phyloP scores from a whole-genome alignment of 345 rosid genomes.

The Moricandia arvensis region DNA sequence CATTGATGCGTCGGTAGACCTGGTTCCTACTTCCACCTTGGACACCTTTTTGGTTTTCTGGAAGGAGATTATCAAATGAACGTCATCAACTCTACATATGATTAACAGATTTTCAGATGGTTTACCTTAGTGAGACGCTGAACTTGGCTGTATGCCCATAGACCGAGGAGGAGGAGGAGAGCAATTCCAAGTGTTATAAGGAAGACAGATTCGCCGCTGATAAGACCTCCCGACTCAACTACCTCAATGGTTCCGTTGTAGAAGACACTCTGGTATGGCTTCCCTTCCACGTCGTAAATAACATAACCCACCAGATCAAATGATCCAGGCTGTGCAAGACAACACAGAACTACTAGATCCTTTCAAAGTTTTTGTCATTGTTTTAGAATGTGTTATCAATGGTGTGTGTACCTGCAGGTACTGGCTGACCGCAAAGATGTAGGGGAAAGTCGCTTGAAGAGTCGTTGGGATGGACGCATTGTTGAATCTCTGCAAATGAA shows the following conservation, averaged over 20 bases:
- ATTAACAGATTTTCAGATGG: not conserved
- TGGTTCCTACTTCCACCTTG: constrained; percentile 92
- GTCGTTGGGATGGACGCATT: constrained; percentile 78
- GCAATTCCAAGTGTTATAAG: constrained; percentile 81
- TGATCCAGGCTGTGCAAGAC: constrained; percentile 32
- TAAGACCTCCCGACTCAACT: constrained; percentile 75
- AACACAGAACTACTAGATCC: too few species aligned
- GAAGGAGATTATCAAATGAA: too few species aligned
- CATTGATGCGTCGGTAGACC: constrained; percentile 62
- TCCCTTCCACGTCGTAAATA: not conserved
- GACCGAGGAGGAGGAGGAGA: constrained; percentile 73
- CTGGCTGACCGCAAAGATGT: constrained; percentile 84
- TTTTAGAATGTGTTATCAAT: not conserved
- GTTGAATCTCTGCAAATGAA: constrained; percentile 65
- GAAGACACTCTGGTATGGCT: not conserved
- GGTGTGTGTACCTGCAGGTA: constrained; percentile 67
- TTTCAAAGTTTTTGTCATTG: not conserved
- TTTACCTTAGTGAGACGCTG: constrained; percentile 80
- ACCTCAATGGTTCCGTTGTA: not conserved
- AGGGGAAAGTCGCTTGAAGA: constrained; percentile 82
- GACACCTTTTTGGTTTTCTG: constrained; percentile 88
- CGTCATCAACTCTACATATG: too few species aligned
- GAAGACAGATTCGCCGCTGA: constrained; percentile 87
- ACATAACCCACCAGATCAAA: too few species aligned
- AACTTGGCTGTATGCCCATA: constrained; percentile 83